Evolutionary conservation across 805 yeast species (phyloP), one percentile per base, ranked within the genome.

Genomic region (Spencermartinsiella europaea): DNA sequence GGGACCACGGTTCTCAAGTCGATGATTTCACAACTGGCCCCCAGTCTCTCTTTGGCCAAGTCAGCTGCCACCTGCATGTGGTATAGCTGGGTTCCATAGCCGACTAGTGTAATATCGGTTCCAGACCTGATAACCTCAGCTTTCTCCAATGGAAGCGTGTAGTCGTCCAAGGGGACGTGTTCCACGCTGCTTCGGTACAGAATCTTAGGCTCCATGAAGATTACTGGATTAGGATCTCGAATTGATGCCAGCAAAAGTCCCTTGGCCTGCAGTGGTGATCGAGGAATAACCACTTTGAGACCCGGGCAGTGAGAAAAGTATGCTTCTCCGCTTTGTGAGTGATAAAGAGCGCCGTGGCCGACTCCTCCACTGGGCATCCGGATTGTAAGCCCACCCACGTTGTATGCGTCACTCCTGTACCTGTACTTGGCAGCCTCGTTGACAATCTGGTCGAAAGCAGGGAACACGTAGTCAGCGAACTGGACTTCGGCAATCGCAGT

Each of bases 301-400:
- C 97, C 97, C 45, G 97, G 96, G 57, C 86, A 85, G 40, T 95
- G 80, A 56, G 95, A 91, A 67, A 89, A 89, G 91, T 95, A 89
- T 42, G 95, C 90, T 47, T 95, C 81, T 64, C 80, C 89, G 71
- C 85, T 87, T 70, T 89, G 97, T 20, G 96, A 89, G 70, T 89
- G 97, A 69, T 89, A 96, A 50, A 96, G 95, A 53, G 81, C 97
- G 59, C 91, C 96, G 77, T 96, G 96, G 45, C 95, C 96, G 54
- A 96, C 95, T 34, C 95, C 93, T 69, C 96, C 96, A 66, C 89
- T 87, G 49, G 97, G 96, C 72, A 96, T 96, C 73, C 96, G 79
- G 71, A 89, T 87, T 38, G 95, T 88, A 63, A 89, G 83, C 67
- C 86, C 90, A 73, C 96, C 90, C 52, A 88, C 90, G 70, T 88